Evolutionary conservation across 192 early-diverging fungal species (phyloP).

Genomic region (Umbelopsis vinacea): DNA sequence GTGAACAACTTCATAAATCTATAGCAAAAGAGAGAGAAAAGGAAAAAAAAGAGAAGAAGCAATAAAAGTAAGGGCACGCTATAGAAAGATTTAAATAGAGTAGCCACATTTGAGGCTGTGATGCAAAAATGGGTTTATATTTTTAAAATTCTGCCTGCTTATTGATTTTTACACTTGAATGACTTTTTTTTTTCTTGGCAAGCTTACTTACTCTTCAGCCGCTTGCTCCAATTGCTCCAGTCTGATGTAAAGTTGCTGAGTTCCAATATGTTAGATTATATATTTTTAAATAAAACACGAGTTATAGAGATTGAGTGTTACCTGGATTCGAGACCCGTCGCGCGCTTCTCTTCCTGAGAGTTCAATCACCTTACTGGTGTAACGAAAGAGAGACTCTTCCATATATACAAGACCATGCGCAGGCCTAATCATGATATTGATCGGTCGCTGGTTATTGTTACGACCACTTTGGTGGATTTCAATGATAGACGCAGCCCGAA

Average conservation of each 20-base stretch:
- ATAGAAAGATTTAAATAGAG: not conserved
- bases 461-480: conserved; percentile 27
- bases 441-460: conserved; percentile 13
- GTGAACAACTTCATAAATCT: not conserved
- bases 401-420: conserved; percentile 33
- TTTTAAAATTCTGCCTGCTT: not conserved
- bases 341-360: conserved; percentile 34
- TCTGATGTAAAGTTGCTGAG: conserved; percentile 22
- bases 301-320: conserved; percentile 10
- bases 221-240: conserved; percentile 11
- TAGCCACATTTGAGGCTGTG: conserved; percentile 2
- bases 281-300: not conserved
- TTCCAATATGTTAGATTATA: not conserved
- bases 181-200: not conserved
- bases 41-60: not conserved
- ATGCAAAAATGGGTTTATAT: not conserved
- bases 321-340: conserved; percentile 33
- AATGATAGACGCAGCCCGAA: conserved; percentile 34
- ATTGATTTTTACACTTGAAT: not conserved
- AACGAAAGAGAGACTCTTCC: conserved; percentile 35
- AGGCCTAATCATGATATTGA: conserved; percentile 39
- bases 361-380: conserved; percentile 39
- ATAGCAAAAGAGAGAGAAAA: not conserved
- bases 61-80: not conserved
- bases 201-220: not conserved